A percentile compares a stretch with the other conserved stretches of the same genome.
Conservation (phyloP, 2,329 filamentous ascomycete genomes). For the Leptographium radiaticola region DNA sequence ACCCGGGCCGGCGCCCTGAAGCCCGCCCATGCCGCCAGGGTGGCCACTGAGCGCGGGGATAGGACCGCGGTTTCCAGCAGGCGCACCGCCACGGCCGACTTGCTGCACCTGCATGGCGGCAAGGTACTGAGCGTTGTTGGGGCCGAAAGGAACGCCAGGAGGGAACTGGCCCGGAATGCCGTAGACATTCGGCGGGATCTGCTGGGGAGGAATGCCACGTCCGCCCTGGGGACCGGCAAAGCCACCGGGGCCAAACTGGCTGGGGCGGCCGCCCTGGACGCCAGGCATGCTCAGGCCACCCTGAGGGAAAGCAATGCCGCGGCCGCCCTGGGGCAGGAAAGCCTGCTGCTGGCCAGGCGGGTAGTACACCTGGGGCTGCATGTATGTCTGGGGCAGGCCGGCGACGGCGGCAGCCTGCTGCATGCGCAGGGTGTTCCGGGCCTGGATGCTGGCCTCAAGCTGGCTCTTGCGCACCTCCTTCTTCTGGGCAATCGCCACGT, state of each 20-base stretch:
- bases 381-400: slow-evolving; percentile 77
- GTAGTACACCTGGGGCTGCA: slow-evolving; percentile 88
- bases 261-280: slow-evolving; percentile 69
- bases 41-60: slow-evolving; percentile 47
- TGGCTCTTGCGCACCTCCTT: slow-evolving; percentile 99
- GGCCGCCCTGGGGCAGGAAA: slow-evolving; percentile 49
- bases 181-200: slow-evolving; percentile 80
- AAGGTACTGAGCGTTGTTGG: slow-evolving; percentile 66
- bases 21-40: slow-evolving; percentile 43
- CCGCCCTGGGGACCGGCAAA: slow-evolving; percentile 78
- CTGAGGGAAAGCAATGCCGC: slow-evolving; percentile 55
- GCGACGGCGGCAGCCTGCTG: slow-evolving; percentile 89
- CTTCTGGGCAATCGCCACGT: slow-evolving; percentile 94
- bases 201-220: slow-evolving; percentile 69
- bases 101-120: slow-evolving; percentile 68
- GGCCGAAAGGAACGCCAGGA: slow-evolving; percentile 56
- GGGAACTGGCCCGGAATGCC: slow-evolving; percentile 69
- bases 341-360: slow-evolving; percentile 63
- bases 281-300: slow-evolving; percentile 52
- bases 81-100: slow-evolving; percentile 46
- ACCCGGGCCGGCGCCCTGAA: slow-evolving; percentile 30
- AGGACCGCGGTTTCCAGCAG: slow-evolving; percentile 57
- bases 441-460: slow-evolving; percentile 97
- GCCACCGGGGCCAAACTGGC: slow-evolving; percentile 63
- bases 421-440: slow-evolving; percentile 95